Evolutionary conservation across 2,329 filamentous ascomycete genomes (phyloP).

Genomic region (Dendryphion nanum): DNA sequence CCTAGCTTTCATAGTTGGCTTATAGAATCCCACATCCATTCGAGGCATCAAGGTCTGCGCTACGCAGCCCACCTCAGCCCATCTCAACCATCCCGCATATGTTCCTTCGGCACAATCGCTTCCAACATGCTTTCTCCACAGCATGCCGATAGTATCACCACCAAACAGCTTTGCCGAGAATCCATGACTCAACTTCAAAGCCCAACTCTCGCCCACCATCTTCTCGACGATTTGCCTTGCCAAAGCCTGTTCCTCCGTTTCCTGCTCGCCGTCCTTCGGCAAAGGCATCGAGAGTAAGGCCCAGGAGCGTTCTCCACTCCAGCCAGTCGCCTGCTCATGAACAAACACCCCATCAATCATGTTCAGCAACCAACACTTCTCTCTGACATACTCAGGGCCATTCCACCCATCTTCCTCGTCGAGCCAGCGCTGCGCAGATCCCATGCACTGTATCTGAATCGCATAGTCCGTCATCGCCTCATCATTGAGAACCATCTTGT

Average conservation of each 20-base stretch:
- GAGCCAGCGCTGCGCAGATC: constrained; percentile 52
- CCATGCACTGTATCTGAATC: constrained; percentile 55
- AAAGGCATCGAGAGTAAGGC: constrained; percentile 49
- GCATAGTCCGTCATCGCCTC: constrained; percentile 57
- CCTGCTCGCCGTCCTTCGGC: constrained; percentile 39
- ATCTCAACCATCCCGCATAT: constrained; percentile 55
- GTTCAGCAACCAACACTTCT: constrained; percentile 27
- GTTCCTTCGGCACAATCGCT: constrained; percentile 52
- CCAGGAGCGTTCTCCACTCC: constrained; percentile 52
- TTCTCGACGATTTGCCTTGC: constrained; percentile 54
- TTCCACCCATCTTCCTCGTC: constrained; percentile 54
- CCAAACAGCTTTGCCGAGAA: constrained; percentile 52
- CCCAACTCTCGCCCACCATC: constrained; percentile 52
- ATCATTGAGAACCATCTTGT: constrained; percentile 38
- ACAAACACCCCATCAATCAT: constrained; percentile 19
- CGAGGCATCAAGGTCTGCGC: constrained; percentile 31
- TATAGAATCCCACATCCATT: constrained; percentile 13
- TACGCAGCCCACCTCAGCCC: constrained; percentile 44
- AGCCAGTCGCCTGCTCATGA: constrained; percentile 51
- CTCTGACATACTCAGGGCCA: constrained; percentile 51
- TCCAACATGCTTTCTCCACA: constrained; percentile 53
- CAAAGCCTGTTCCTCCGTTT: constrained; percentile 47
- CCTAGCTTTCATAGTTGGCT: constrained; percentile 14
- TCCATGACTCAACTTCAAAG: constrained; percentile 57
- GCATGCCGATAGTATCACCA: constrained; percentile 49